Percentiles rank a stretch among this genome's conserved stretches.
These are phyloP conservation scores for Sphagnum contortum DNA, from an alignment of 225 moss, liverwort and hornwort species.

Conservation along the genomic window DNA sequence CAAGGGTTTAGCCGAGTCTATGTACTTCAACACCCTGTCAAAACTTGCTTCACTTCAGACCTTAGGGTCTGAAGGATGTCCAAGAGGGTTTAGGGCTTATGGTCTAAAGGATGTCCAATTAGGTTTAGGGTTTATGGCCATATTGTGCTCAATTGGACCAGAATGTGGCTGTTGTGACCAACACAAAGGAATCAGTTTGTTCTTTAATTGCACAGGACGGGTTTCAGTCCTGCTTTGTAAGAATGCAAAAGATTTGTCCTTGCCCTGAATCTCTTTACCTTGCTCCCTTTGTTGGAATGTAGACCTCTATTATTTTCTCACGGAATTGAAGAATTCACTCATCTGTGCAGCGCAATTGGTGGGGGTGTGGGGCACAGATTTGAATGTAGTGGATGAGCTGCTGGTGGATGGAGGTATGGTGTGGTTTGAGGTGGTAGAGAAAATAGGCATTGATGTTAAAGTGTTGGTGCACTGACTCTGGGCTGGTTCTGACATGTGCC, in stretches of 20 bases:
- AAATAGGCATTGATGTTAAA: conserved; percentile 26
- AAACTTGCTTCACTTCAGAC: background rate
- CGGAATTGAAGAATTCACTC: no score
- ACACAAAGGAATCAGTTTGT: no score
- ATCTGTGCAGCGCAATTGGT: background rate
- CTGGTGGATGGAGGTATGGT: conserved; percentile 41
- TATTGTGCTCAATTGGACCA: no score
- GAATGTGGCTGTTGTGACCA: no score
- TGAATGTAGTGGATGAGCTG: conserved; percentile 24
- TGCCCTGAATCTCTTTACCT: background rate
- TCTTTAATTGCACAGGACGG: no score
- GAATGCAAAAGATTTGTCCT: no score
- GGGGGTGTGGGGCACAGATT: conserved; percentile 14
- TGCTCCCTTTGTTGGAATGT: background rate
- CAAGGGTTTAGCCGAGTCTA: conserved; percentile 81
- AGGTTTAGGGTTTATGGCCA: no score
- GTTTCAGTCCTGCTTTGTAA: no score
- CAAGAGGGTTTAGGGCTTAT: no score
- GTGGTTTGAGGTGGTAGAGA: conserved; percentile 26
- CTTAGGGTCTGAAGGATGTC: background rate
- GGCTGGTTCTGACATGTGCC: conserved; percentile 34
- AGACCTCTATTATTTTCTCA: no score
- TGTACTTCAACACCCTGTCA: background rate
- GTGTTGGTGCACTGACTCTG: conserved; percentile 32
- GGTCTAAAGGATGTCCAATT: no score